Evolutionary conservation across 306 rosid species (phyloP), one percentile per base, ranked within the genome.

Genomic region (Ormosia emarginata): DNA sequence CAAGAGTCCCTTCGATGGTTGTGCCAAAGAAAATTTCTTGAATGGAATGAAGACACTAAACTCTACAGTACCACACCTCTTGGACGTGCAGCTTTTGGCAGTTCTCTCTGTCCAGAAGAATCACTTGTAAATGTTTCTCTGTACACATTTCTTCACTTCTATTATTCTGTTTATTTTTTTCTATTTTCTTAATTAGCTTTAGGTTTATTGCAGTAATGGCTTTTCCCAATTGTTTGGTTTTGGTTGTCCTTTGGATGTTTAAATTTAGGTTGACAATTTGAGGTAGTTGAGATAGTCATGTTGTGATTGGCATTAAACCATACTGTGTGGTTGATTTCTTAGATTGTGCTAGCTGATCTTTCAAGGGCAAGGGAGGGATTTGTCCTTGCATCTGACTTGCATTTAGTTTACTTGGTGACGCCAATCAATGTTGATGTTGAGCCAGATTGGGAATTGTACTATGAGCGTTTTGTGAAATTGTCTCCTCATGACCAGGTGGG

Each of bases 301-400:
- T 55, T 74, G 8, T 44, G 56, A 50, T 53, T 53, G 56, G 37
- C 44, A 65, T 33, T 82, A 76, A 82, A 67, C 55, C 39, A 59
- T 86, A 14, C 13, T 84, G 67, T 76, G 65, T 62, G 67, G 61
- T 77, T 74, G 74, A 36, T 62, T 85, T 63, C 82, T 46, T 85
- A 95, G 99, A 79, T 93, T 82, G 99, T 95, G 80, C 86, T 95
- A 83, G 96, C 92, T 77, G 99, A 95, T 83, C 98, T 95, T 88
- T 90, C 95, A 79, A 95, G 98, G 89, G 99, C 99, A 55, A 88
- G 99, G 85, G 99, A 95, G 85, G 99, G 99, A 81, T 95, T 95
- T 91, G 96, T 95, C 61, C 97, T 95, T 63, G 99, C 99, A 74
- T 95, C 99, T 79, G 98, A 95, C 87, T 77, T 95, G 88, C 99